These are phyloP conservation scores for Saitozyma podzolica DNA, from an alignment of 768 basidiomycete species.

Conservation along the genomic window DNA sequence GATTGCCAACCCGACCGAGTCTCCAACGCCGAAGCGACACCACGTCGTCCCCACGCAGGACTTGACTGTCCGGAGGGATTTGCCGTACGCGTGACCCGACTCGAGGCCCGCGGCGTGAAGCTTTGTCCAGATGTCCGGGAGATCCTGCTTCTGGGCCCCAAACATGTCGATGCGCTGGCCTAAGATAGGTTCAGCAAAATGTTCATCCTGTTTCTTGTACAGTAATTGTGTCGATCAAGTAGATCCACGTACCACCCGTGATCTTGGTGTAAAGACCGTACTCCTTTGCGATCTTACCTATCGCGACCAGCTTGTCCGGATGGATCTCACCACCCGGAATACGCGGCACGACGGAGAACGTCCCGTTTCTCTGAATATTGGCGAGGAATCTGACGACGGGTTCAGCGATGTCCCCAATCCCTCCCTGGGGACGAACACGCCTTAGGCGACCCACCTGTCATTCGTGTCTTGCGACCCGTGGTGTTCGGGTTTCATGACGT, in stretches of 20 bases:
- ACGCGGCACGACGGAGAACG: conserved; percentile 71
- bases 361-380: conserved; percentile 67
- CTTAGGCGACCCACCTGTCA: conserved; percentile 57
- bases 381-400: conserved; percentile 57
- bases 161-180: conserved; percentile 68
- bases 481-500: conserved; percentile 64
- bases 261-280: conserved; percentile 69
- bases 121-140: conserved; percentile 67
- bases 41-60: conserved; percentile 72
- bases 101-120: conserved; percentile 69
- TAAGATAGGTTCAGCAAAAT: too few relatives aligned
- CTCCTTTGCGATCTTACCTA: conserved; percentile 68
- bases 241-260: conserved; percentile 47
- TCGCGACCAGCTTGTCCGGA: conserved; percentile 65
- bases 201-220: too few relatives aligned
- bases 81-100: conserved; percentile 74
- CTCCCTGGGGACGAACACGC: too few relatives aligned
- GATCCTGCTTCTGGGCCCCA: conserved; percentile 68
- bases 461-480: conserved; percentile 74
- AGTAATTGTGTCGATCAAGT: too few relatives aligned
- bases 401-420: background rate
- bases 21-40: conserved; percentile 68
- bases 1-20: conserved; percentile 72
- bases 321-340: conserved; percentile 71
- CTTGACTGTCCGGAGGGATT: conserved; percentile 71